Evolutionary conservation across 164 flowering plant genomes (phyloP).

Genomic region (Umbellularia californica): DNA sequence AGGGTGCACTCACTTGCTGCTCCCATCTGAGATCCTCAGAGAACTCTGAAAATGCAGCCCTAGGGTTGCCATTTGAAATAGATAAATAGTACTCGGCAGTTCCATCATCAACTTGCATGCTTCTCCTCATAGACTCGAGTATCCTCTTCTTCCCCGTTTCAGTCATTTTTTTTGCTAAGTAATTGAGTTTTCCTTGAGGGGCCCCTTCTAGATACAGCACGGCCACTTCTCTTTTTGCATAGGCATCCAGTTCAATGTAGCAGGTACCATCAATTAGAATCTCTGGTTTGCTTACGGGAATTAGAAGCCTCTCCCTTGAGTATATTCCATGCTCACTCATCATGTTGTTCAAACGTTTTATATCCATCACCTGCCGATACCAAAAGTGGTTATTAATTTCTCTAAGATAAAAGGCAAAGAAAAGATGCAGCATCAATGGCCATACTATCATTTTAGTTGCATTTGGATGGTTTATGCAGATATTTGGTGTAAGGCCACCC

Average conservation of each 20-base stretch:
- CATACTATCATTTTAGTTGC: too few relatives aligned
- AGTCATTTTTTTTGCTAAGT: conserved; percentile 26
- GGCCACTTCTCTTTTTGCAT: conserved; percentile 89
- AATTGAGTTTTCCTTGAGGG: conserved; percentile 33
- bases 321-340: conserved; percentile 97
- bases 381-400: not conserved
- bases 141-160: conserved; percentile 56
- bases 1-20: conserved; percentile 31
- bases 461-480: too few relatives aligned
- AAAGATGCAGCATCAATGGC: not conserved
- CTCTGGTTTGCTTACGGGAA: conserved; percentile 71
- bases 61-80: conserved; percentile 78
- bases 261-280: conserved; percentile 60
- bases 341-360: conserved; percentile 94
- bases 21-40: conserved; percentile 88
- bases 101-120: conserved; percentile 91
- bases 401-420: not conserved
- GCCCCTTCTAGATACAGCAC: conserved; percentile 74
- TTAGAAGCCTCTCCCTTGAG: conserved; percentile 83
- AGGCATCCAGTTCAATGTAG: conserved; percentile 76
- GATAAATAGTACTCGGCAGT: conserved; percentile 81
- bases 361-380: conserved; percentile 66
- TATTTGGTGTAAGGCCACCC: too few relatives aligned
- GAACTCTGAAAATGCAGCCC: conserved; percentile 75
- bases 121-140: conserved; percentile 70